A percentile compares a stretch with the other conserved stretches of the same genome.
phyloP scores from a whole-genome alignment of 371 early-diverging fungal species.

The Lichtheimia ornata region DNA sequence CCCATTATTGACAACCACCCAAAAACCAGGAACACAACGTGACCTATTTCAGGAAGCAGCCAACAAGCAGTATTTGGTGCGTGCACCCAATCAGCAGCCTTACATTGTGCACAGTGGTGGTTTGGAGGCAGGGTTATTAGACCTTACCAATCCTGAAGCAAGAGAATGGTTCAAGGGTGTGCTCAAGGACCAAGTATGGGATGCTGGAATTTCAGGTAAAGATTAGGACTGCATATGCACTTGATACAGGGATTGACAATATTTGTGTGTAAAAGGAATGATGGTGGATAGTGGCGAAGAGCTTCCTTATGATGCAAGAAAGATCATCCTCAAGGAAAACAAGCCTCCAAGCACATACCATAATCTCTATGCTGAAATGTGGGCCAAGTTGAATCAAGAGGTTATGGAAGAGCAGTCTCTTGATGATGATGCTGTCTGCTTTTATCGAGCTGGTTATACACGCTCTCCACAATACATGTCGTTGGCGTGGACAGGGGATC shows the following conservation, averaged over 20 bases:
- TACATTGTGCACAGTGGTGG: constrained; percentile 20
- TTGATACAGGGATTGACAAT: background rate
- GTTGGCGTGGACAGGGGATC: constrained; percentile 47
- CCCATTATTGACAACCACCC: constrained; percentile 28
- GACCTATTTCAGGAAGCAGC: constrained; percentile 40
- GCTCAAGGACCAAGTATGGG: constrained; percentile 35
- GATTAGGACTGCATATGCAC: background rate
- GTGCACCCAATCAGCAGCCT: constrained; percentile 11
- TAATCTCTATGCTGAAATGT: constrained; percentile 40
- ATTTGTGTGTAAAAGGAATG: constrained; percentile 7
- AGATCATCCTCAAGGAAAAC: constrained; percentile 13
- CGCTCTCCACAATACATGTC: constrained; percentile 35
- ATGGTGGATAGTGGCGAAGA: constrained; percentile 46
- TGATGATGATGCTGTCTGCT: constrained; percentile 28
- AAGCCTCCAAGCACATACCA: constrained; percentile 28
- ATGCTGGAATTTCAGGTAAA: constrained; percentile 35
- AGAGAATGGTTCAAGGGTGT: constrained; percentile 44
- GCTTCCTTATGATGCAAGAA: constrained; percentile 25
- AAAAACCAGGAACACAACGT: constrained; percentile 23
- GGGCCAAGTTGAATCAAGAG: constrained; percentile 32
- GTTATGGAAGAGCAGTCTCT: constrained; percentile 26
- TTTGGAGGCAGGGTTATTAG: constrained; percentile 37
- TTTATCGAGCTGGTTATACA: constrained; percentile 35
- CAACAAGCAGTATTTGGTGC: constrained; percentile 35
- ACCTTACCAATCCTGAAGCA: constrained; percentile 45